phyloP scores from a whole-genome alignment of 805 yeast species.

The Ogataea angusta region DNA sequence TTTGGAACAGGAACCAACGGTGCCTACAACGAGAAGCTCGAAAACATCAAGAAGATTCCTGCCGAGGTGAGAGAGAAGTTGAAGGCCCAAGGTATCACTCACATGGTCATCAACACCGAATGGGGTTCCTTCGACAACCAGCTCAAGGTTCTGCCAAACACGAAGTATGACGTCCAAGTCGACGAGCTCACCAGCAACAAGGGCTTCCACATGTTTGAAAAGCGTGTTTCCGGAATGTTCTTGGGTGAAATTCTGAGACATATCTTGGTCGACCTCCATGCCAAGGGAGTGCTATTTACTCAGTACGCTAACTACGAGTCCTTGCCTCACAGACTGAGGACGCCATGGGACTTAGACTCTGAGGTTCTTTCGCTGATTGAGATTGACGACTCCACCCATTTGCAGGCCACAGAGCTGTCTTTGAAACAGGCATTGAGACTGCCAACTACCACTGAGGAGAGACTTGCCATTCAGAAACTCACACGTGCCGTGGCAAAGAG shows the following conservation, averaged over 20 bases:
- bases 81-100: conserved; percentile 44
- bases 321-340: conserved; percentile 61
- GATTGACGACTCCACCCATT: conserved; percentile 73
- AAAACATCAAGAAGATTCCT: conserved; percentile 71
- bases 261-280: conserved; percentile 64
- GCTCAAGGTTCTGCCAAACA: conserved; percentile 67
- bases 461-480: conserved; percentile 65
- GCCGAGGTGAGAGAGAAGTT: conserved; percentile 38
- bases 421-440: conserved; percentile 64
- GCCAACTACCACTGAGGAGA: conserved; percentile 68
- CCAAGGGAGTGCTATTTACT: conserved; percentile 53
- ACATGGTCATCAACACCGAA: conserved; percentile 92
- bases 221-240: conserved; percentile 89
- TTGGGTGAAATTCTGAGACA: conserved; percentile 86
- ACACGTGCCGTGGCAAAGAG: conserved; percentile 81
- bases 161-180: conserved; percentile 70
- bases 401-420: conserved; percentile 67
- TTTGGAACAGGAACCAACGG: conserved; percentile 99
- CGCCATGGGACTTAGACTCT: conserved; percentile 75
- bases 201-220: conserved; percentile 89
- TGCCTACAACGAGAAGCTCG: conserved; percentile 79
- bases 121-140: conserved; percentile 98
- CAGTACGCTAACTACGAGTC: conserved; percentile 43
- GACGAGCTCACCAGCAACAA: conserved; percentile 75
- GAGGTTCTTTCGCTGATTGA: conserved; percentile 85